Evolutionary conservation across 1,284 basidiomycete species (phyloP), one percentile per base, ranked within the genome.

Genomic region (Malassezia globosa): DNA sequence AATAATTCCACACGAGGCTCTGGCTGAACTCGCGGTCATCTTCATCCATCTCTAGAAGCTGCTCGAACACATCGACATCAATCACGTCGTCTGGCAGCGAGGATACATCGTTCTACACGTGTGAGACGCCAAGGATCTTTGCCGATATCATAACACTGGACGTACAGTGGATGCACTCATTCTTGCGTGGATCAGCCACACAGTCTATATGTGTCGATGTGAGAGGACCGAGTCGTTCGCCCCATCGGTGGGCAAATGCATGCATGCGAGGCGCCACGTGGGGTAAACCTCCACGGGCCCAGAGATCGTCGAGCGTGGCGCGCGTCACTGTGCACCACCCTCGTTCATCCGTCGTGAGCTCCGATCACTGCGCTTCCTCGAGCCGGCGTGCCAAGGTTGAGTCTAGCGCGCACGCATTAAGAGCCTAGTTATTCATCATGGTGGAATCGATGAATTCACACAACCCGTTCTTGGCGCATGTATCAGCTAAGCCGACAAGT

Each of bases 21-120:
- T 75, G 74, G 18, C 83, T 84, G 71, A 92, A 94, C 16, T 83
- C 83, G 51, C 77, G 77, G n/a, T 76, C 75, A 23, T 77, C 77
- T 26, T 89, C 88, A 72, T 90, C 88, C 73, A 94, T 80, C 51
- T 94, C 88, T 59, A 88, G 79, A 58, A 94, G 82, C 73, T 94
- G 88, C 22, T 73, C 67, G 70, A 92, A 87, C 25, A 79, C 83
- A 3, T 84, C 81, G 78, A 82, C 80, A 69, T 90, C 81, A 70
- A 92, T 82, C 52, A 78, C 45, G 33, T 52, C 46, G 3, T 35
- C 14, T 3, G 50, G 50, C 11, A 46, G 35, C 16, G 35, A 11
- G 7, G 26, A 26, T 5, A 24, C 37, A 26, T 38, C 35, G 23
- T 44, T 6, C 34, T 21, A 24, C n/a, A n/a, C n/a, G n/a, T n/a